phyloP scores from a whole-genome alignment of 352 stramenopile species.

The Globisporangium takayamanum region DNA sequence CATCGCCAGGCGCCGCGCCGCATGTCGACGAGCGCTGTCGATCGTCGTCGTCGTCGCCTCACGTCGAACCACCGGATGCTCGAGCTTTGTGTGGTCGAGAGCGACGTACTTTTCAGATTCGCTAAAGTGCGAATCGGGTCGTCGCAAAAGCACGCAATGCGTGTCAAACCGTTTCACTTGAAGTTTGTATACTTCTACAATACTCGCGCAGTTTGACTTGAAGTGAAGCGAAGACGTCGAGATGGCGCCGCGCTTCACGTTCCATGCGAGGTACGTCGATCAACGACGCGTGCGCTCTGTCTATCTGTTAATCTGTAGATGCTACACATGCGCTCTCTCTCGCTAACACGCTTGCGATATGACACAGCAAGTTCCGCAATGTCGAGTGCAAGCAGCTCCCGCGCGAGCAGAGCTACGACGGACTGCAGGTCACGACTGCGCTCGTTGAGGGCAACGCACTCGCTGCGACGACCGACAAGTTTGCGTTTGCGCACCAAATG shows the following conservation, averaged over 20 bases:
- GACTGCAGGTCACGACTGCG: constrained; percentile 47
- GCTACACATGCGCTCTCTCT: neutral
- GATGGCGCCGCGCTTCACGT: constrained; percentile 46
- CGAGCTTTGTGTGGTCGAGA: neutral
- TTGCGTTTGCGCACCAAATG: constrained; percentile 63
- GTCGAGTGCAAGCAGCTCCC: constrained; percentile 48
- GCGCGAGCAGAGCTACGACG: constrained; percentile 54
- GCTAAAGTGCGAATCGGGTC: neutral
- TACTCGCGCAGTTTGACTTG: no score
- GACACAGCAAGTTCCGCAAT: constrained; percentile 75
- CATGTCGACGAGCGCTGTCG: constrained; percentile 2
- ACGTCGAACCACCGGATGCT: neutral
- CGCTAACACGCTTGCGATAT: neutral
- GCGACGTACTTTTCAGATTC: neutral
- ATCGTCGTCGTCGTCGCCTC: neutral
- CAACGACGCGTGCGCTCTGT: neutral
- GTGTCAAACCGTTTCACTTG: neutral
- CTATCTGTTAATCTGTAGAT: neutral
- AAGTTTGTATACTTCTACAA: no score
- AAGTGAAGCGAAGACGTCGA: neutral
- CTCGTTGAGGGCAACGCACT: constrained; percentile 44
- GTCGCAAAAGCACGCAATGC: neutral
- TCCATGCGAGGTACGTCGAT: constrained; percentile 31
- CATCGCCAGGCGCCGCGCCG: constrained; percentile 12
- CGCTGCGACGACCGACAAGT: constrained; percentile 27